Evolutionary conservation across 2,329 filamentous ascomycete species (phyloP).

Genomic region (Knufia fluminis): DNA sequence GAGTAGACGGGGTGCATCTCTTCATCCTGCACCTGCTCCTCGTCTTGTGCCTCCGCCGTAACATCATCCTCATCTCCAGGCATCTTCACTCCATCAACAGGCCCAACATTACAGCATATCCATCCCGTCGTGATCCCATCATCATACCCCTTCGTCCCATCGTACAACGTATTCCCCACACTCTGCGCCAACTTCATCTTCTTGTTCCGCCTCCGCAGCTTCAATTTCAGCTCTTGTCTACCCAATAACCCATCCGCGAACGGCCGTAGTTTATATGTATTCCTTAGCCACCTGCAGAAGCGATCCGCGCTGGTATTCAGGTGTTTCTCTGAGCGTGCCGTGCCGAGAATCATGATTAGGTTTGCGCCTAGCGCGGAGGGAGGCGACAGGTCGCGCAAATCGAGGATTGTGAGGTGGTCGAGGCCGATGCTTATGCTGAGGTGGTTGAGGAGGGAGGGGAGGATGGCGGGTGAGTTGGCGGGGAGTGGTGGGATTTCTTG

Average conservation of each 20-base stretch:
- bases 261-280: slow-evolving; percentile 61
- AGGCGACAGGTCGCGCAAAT: slow-evolving; percentile 75
- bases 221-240: slow-evolving; percentile 82
- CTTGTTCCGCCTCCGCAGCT: slow-evolving; percentile 68
- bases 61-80: slow-evolving; percentile 1
- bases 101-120: slow-evolving; percentile 87
- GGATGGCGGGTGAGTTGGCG: slow-evolving; percentile 57
- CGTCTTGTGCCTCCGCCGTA: slow-evolving; percentile 1
- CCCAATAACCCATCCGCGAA: slow-evolving; percentile 82
- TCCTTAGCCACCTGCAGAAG: slow-evolving; percentile 77
- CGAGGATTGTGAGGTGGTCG: slow-evolving; percentile 69
- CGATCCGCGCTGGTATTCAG: slow-evolving; percentile 83
- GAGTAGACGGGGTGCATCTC: slow-evolving; percentile 9
- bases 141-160: slow-evolving; percentile 52
- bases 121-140: slow-evolving; percentile 88
- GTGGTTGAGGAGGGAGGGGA: slow-evolving; percentile 65
- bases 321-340: slow-evolving; percentile 85
- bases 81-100: slow-evolving; percentile 33
- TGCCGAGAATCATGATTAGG: slow-evolving; percentile 85
- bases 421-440: slow-evolving; percentile 77
- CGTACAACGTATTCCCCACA: slow-evolving; percentile 45
- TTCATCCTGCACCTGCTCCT: slow-evolving; percentile 20
- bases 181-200: slow-evolving; percentile 72
- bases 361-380: slow-evolving; percentile 80
- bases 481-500: slow-evolving; percentile 58